Evolutionary conservation across 441 rosid genomes (phyloP), one percentile per base, ranked within the genome.

Genomic region (Eruca vesicaria): DNA sequence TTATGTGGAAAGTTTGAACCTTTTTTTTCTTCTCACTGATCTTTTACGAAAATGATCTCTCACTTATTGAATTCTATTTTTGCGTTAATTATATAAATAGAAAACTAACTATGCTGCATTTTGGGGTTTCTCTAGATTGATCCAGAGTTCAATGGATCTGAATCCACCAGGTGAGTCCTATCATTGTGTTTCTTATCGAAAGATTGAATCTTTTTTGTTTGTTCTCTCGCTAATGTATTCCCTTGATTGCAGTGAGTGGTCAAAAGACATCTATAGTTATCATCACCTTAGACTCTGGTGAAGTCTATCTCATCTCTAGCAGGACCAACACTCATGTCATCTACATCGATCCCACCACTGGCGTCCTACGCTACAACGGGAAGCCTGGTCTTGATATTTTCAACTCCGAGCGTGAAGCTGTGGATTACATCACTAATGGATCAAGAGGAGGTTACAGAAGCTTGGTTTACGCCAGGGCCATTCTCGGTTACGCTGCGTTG

Each of bases 261-360:
- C 85, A 70, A 79, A 89, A 80, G 60, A 89, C 97, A 36, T 89
- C 98, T 55, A 77, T 90, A 59, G 85, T 89, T 82, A 89, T 93
- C 62, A 86, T 80, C 64, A 90, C 94, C 0, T 76, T 93, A 82
- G 89, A 87, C 35, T 79, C 85, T 32, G 90, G 93, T 72, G 99
- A 93, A 78, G 94, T 90, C n/a, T 91, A 88, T 74, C 75, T 96
- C 79, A 79, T 88, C 59, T 84, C 82, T 21, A 93, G 92, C 82
- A 89, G 90, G 85, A 56, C 60, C 2, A 88, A 85, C 66, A 91
- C 99, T 72, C 99, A 93, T 63, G 87, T 91, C 74, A 87, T 96
- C 73, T 88, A 86, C 80, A 79, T 91, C 79, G 99, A 96, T 79
- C 99, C 98, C 19, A 91, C 97, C 0, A 93, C 95, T n/a, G 99